A percentile compares a stretch with the other conserved stretches of the same genome.
Evolutionary conservation across 2,329 filamentous ascomycete species (phyloP).

Genomic region (Cordyceps pruinosa): DNA sequence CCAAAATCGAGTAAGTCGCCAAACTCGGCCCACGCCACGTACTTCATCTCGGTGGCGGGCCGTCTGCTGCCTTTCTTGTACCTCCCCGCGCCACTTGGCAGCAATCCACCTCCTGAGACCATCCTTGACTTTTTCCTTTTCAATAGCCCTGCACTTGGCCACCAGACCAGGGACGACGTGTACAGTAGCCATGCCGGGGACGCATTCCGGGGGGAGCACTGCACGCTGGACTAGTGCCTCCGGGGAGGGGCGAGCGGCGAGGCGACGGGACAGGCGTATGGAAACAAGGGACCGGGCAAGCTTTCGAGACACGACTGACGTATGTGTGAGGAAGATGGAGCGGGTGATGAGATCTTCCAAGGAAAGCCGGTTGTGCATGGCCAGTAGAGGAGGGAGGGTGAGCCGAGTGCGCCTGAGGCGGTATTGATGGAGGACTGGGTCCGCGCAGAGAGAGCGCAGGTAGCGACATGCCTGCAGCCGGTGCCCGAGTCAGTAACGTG

Average conservation of each 20-base stretch:
- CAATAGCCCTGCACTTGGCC: conserved; percentile 55
- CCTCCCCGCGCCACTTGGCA: conserved; percentile 47
- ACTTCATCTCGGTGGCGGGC: conserved; percentile 43
- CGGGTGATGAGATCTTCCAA: conserved; percentile 55
- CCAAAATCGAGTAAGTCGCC: conserved; percentile 59
- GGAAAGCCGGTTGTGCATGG: conserved; percentile 50
- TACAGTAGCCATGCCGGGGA: conserved; percentile 36
- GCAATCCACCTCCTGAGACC: conserved; percentile 58
- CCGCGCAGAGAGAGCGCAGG: conserved; percentile 53
- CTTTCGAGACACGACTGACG: conserved; percentile 55
- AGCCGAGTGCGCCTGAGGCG: conserved; percentile 52
- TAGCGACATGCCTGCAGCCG: conserved; percentile 49
- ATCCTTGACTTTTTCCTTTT: conserved; percentile 63
- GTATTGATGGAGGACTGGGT: conserved; percentile 58
- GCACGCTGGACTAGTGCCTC: conserved; percentile 55
- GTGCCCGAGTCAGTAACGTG: conserved; percentile 8
- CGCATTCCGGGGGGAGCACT: conserved; percentile 60
- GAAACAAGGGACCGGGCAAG: conserved; percentile 57
- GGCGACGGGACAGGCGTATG: conserved; percentile 56
- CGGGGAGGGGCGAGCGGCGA: conserved; percentile 53
- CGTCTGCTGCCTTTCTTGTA: conserved; percentile 41
- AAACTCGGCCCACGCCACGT: conserved; percentile 49
- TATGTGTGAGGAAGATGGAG: conserved; percentile 61
- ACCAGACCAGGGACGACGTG: conserved; percentile 53
- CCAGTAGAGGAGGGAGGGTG: conserved; percentile 48